Conservation (phyloP, 257 asterid species). For the Solanum rostratum region DNA sequence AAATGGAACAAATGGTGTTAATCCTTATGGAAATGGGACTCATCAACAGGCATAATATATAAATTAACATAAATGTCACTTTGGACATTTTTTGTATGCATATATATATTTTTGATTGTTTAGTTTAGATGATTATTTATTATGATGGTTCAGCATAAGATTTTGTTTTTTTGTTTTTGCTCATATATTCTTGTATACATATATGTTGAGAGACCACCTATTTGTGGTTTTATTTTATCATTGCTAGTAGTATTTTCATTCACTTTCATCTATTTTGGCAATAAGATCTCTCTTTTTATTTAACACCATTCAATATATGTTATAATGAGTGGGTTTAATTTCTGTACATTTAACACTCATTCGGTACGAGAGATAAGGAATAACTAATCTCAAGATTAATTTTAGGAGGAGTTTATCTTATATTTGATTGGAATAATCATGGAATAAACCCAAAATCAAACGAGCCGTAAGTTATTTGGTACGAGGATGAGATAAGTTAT, state of each 20-base stretch:
- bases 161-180: background rate
- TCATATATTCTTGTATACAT: background rate
- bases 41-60: background rate
- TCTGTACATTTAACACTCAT: too few species aligned
- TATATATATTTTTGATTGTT: background rate
- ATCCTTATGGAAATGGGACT: constrained; percentile 8
- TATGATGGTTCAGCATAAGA: background rate
- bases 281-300: background rate
- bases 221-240: background rate
- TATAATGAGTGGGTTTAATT: background rate
- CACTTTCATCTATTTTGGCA: background rate
- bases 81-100: background rate
- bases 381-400: too few species aligned
- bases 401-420: too few species aligned
- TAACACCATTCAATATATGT: background rate
- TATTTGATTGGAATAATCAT: too few species aligned
- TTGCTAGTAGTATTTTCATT: background rate
- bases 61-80: background rate
- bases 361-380: too few species aligned
- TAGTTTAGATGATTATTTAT: background rate
- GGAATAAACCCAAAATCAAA: too few species aligned
- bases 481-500: too few species aligned
- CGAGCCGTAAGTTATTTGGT: too few species aligned
- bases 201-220: background rate
- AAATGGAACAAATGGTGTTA: constrained; percentile 12